Evolutionary conservation across 2,329 filamentous ascomycete species (phyloP), one percentile per base, ranked within the genome.

Genomic region (Aschersonia sp.): DNA sequence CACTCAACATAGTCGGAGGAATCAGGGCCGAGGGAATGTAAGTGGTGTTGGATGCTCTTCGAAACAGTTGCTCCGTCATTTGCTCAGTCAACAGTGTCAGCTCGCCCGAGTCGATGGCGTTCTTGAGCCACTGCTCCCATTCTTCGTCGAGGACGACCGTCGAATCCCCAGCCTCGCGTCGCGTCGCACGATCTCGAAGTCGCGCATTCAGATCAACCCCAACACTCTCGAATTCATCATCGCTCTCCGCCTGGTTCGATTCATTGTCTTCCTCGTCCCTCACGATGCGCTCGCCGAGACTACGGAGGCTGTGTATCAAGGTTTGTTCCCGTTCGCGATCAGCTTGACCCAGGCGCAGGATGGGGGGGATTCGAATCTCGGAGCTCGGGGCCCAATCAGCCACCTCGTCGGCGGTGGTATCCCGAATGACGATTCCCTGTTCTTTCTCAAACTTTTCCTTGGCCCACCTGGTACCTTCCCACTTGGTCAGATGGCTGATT

Each of bases 391-490:
- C 55, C 74, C 74, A 87, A 50, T 76, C 72, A 4, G 69, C 66
- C 49, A 89, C 80, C 30, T 76, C 81, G 55, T 85, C 80, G 46
- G 75, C 76, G 1, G 83, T 81, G 5, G 84, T 87, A 58, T 90
- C 85, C 44, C 68, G 64, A 52, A 90, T 87, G 32, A 65, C 66
- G 49, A 84, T 73, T 35, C 79, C 79, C 57, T 87, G 82, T 58
- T 89, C 84, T 49, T 74, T 73, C 68, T 90, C 84, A 59, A 81
- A 90, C 47, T 84, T 77, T 59, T 88, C 83, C 59, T 87, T 82
- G 51, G 85, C 85, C 84, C 84, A 89, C 51, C 81, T 79, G 8
- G 84, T 89, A 49, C 84, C 84, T 66, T 89, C 84, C 84, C 84
- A 90, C 58, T 84, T 82, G 49, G 84, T 88, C 59, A 89, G 69